A percentile compares a stretch with the other conserved stretches of the same genome.
Conservation (phyloP, 306 rosid species). For the Fragaria nilgerrensis region DNA sequence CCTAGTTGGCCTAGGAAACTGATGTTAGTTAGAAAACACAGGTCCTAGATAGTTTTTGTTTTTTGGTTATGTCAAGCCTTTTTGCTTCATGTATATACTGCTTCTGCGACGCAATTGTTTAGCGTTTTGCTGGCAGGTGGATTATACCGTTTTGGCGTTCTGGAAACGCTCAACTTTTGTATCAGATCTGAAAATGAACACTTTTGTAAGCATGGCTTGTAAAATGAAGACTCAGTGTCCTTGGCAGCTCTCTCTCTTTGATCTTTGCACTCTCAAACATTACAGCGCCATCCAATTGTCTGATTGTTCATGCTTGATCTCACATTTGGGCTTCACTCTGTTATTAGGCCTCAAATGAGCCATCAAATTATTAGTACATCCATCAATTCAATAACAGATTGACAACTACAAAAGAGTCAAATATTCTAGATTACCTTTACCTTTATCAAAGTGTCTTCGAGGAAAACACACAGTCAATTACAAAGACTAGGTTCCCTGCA, state of each 20-base stretch:
- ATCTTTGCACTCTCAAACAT: not conserved
- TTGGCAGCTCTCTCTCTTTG: not conserved
- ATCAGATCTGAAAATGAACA: not conserved
- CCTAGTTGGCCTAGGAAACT: slow-evolving; percentile 37
- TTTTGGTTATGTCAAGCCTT: slow-evolving; percentile 32
- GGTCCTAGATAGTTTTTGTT: slow-evolving; percentile 26
- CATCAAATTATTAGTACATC: not conserved
- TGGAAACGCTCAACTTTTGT: not conserved
- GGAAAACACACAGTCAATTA: not conserved
- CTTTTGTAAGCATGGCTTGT: not conserved
- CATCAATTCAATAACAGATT: not conserved
- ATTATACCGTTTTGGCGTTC: slow-evolving; percentile 41
- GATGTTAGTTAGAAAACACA: slow-evolving; percentile 34
- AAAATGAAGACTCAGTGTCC: not conserved
- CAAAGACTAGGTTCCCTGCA: not conserved
- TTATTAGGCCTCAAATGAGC: too few relatives aligned
- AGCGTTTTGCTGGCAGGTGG: slow-evolving; percentile 34
- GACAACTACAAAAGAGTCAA: not conserved
- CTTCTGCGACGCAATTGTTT: slow-evolving; percentile 15
- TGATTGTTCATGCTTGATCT: not conserved
- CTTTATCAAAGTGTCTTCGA: not conserved
- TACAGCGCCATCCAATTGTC: not conserved
- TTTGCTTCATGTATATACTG: slow-evolving; percentile 50
- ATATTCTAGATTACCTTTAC: not conserved
- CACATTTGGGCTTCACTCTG: not conserved